Percentiles rank a stretch among this genome's conserved stretches.
Conservation (phyloP, 1,139 yeast species). For the Zhuliangozyma blackwelliae region DNA sequence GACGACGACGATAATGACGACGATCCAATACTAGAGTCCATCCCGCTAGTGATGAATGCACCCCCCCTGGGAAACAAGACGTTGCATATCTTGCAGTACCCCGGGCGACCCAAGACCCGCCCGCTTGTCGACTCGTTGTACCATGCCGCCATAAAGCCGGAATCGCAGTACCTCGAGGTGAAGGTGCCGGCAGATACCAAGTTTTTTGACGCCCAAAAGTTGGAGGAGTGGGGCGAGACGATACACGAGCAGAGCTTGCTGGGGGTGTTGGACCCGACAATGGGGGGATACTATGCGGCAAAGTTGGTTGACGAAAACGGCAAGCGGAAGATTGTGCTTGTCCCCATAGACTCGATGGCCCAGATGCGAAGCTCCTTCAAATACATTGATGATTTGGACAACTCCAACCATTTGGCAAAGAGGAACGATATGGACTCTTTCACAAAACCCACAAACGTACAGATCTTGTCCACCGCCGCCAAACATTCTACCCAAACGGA, state of each 20-base stretch:
- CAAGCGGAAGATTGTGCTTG: constrained; percentile 48
- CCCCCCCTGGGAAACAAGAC: constrained; percentile 18
- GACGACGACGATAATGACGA: constrained; percentile 34
- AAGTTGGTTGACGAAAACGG: constrained; percentile 18
- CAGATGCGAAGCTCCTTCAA: constrained; percentile 81
- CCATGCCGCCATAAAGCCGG: constrained; percentile 57
- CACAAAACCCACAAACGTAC: constrained; percentile 37
- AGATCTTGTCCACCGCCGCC: constrained; percentile 41
- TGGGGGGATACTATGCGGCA: constrained; percentile 47
- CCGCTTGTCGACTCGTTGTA: constrained; percentile 42
- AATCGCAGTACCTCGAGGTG: constrained; percentile 56
- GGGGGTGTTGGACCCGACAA: constrained; percentile 60
- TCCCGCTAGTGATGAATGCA: constrained; percentile 53
- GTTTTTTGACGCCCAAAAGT: constrained; percentile 63
- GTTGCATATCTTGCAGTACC: constrained; percentile 57
- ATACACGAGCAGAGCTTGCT: constrained; percentile 58
- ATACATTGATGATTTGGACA: constrained; percentile 59
- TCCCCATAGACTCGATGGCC: constrained; percentile 63
- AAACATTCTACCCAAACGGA: constrained; percentile 57
- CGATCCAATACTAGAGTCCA: constrained; percentile 75
- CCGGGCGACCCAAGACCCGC: constrained; percentile 56
- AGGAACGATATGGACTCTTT: constrained; percentile 17
- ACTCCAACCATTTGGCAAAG: constrained; percentile 22
- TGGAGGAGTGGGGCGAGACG: constrained; percentile 59
- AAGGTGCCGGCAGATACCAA: constrained; percentile 67